Evolutionary conservation across 2,329 filamentous ascomycete genomes (phyloP).

Genomic region (Epichloe festucae): DNA sequence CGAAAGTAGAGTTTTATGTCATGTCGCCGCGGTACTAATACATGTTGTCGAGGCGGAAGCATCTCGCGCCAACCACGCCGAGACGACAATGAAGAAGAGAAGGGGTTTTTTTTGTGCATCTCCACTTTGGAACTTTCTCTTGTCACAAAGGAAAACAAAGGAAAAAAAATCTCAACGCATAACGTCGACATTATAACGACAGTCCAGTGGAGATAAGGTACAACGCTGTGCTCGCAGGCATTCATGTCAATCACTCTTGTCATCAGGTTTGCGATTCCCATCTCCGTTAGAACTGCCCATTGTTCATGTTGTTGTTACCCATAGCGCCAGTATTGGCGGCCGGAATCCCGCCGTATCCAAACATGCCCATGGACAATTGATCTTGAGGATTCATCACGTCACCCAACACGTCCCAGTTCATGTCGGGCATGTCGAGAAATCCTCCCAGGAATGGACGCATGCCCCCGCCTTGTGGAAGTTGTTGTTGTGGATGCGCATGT

Average conservation of each 20-base stretch:
- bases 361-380: constrained; percentile 19
- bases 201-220: not conserved
- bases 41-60: constrained; percentile 9
- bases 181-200: not conserved
- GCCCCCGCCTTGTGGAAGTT: constrained; percentile 11
- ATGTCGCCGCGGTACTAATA: constrained; percentile 8
- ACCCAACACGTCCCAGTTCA: constrained; percentile 36
- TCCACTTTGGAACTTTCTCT: too few species aligned
- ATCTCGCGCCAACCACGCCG: too few species aligned
- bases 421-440: constrained; percentile 28
- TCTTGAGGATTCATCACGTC: constrained; percentile 15
- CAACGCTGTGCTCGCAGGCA: not conserved
- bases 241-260: not conserved
- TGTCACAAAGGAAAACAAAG: not conserved
- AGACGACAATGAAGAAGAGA: too few species aligned
- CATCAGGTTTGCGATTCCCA: not conserved
- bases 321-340: constrained; percentile 7
- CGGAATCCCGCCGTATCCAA: constrained; percentile 18
- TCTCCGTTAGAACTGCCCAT: constrained; percentile 3
- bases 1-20: constrained; percentile 2
- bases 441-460: constrained; percentile 32
- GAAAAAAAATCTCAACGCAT: not conserved
- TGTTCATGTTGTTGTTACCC: constrained; percentile 2
- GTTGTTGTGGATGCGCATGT: not conserved
- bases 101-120: too few species aligned